phyloP scores from a whole-genome alignment of 139 green algal genomes.

The Coelastrella sp. region DNA sequence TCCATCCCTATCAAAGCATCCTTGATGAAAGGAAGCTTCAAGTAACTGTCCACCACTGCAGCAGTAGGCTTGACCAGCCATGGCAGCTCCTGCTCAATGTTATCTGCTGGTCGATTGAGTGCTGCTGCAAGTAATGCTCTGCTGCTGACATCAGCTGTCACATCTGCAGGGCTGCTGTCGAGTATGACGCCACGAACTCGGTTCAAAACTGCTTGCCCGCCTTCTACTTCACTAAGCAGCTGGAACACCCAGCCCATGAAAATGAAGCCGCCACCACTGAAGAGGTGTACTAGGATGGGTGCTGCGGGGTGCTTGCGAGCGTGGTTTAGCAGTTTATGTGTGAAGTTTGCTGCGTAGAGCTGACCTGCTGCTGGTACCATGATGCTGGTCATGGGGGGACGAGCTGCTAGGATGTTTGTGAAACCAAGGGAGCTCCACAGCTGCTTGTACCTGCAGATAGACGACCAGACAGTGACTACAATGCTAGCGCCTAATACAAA shows the following conservation, averaged over 20 bases:
- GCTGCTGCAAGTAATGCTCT: conserved; percentile 41
- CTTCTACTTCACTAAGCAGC: not conserved
- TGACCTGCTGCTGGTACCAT: conserved; percentile 31
- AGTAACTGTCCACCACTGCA: conserved; percentile 26
- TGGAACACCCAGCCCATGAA: conserved; percentile 42
- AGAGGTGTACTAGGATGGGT: conserved; percentile 39
- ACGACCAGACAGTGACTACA: too few relatives aligned
- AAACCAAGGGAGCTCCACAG: conserved; percentile 37
- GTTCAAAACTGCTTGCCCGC: not conserved
- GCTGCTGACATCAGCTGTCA: conserved; percentile 36
- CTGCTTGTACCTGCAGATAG: conserved; percentile 43
- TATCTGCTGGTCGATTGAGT: conserved; percentile 8
- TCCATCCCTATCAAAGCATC: conserved; percentile 1
- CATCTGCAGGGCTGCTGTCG: conserved; percentile 34
- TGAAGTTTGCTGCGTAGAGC: conserved; percentile 11
- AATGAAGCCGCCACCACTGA: conserved; percentile 43
- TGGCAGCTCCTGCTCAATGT: conserved; percentile 8
- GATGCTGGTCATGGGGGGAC: conserved; percentile 29
- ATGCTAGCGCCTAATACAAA: too few relatives aligned
- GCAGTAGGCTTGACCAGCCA: conserved; percentile 27
- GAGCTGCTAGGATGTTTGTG: conserved; percentile 16
- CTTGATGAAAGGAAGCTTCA: conserved; percentile 4
- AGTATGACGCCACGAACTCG: conserved; percentile 28
- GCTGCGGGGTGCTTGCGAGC: conserved; percentile 16
- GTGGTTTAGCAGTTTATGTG: conserved; percentile 2